Evolutionary conservation across 1,284 basidiomycete species (phyloP), one percentile per base, ranked within the genome.

Genomic region (Ustilago tritici): DNA sequence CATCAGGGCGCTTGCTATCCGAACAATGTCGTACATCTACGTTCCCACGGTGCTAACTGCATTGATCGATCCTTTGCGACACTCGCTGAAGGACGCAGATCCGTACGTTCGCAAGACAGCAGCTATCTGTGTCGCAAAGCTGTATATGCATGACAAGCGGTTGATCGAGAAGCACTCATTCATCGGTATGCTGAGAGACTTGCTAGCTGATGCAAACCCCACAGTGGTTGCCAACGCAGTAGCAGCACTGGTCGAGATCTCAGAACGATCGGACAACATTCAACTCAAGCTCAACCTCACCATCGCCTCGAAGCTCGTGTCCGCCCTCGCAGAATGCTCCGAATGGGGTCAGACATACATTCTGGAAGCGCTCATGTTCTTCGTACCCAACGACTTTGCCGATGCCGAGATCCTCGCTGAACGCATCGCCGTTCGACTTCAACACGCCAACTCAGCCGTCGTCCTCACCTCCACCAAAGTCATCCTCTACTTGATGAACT

Each of bases 311-410:
- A 94, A 95, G 85, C 89, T 97, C 14, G 89, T 95, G 35, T 88
- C 92, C 14, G 94, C 94, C 1, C 88, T 97, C 71, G 90, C 91
- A 23, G 94, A 96, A 87, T 95, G 93, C 83, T 95, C 95, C 52
- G 95, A 97, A 87, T 99, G 97, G 97, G 96, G 96, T 1, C 96
- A 98, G 87, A 95, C 98, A 47, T 99, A 99, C 86, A 98, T 99
- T 76, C 90, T 99, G 61, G 97, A 99, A 86, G 93, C 94, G 3
- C 88, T 99, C 38, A 88, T 99, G 71, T 93, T 95, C 61, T 99
- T 93, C 85, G 93, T 98, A 8, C 97, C 97, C 7, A 92, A 95
- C 81, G 90, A 90, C 65, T 90, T 93, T 69, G 89, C 91, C 41
- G 97, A 99, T 84, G 95, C 97, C 12, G 94, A 98, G 87, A 89